Percentiles rank a stretch among this genome's conserved stretches.
Evolutionary conservation across 805 yeast genomes (phyloP).

Genomic region (Yarrowia deformans): DNA sequence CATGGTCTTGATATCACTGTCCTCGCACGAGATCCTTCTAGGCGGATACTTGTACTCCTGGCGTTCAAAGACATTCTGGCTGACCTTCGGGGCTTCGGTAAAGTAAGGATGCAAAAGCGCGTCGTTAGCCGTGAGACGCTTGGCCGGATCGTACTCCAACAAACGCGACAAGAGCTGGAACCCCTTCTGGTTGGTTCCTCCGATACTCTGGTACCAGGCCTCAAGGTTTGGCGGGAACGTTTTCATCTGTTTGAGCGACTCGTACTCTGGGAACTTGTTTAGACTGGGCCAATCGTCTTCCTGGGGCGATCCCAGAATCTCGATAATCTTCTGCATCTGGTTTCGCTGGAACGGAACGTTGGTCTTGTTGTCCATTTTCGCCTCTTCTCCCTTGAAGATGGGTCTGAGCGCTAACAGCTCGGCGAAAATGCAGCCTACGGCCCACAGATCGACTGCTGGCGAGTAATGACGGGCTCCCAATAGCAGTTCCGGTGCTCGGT

Average conservation of each 20-base stretch:
- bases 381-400: constrained; percentile 96
- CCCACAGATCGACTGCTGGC: constrained; percentile 93
- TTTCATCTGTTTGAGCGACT: constrained; percentile 64
- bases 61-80: constrained; percentile 81
- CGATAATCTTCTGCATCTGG: constrained; percentile 88
- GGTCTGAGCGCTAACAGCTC: constrained; percentile 90
- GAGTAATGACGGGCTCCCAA: constrained; percentile 94
- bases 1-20: constrained; percentile 69
- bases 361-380: constrained; percentile 85
- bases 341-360: constrained; percentile 93
- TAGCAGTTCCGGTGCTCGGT: constrained; percentile 88
- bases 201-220: constrained; percentile 86
- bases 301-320: constrained; percentile 91
- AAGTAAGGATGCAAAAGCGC: constrained; percentile 84
- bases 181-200: constrained; percentile 75
- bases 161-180: constrained; percentile 67
- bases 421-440: constrained; percentile 93
- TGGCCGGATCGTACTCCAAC: constrained; percentile 82
- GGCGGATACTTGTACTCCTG: constrained; percentile 78
- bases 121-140: constrained; percentile 76
- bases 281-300: constrained; percentile 79
- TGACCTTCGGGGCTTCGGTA: constrained; percentile 69
- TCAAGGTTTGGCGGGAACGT: constrained; percentile 72
- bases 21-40: constrained; percentile 85
- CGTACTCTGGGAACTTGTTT: constrained; percentile 83